These are phyloP conservation scores for Podaxis pistillaris DNA, from an alignment of 768 basidiomycete genomes.

Conservation along the genomic window DNA sequence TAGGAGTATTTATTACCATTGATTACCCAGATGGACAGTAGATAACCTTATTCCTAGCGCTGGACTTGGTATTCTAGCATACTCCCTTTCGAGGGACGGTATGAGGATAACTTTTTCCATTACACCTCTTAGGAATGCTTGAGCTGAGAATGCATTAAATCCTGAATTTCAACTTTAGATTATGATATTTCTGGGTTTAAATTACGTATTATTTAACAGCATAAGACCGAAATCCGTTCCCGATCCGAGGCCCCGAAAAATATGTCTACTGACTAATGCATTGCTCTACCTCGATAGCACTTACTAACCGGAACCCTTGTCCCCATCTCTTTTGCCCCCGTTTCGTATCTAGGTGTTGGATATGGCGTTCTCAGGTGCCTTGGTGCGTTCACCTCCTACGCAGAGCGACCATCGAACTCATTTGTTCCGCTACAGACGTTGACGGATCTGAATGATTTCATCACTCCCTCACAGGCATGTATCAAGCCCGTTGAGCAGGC, in stretches of 20 bases:
- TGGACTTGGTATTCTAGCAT: no score
- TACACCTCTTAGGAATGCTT: no score
- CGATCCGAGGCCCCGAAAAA: slow-evolving; percentile 11
- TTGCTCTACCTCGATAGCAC: neutral
- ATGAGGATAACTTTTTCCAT: no score
- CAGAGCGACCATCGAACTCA: slow-evolving; percentile 10
- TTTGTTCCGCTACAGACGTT: slow-evolving; percentile 54
- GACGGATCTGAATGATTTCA: slow-evolving; percentile 95
- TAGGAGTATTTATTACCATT: neutral
- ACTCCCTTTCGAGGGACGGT: no score
- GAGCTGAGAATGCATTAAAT: no score
- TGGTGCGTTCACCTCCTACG: slow-evolving; percentile 45
- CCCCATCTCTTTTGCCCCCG: neutral
- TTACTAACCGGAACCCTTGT: neutral
- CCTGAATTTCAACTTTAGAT: neutral
- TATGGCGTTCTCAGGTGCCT: slow-evolving; percentile 90
- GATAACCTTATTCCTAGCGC: neutral
- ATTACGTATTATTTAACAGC: no score
- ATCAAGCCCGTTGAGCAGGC: slow-evolving; percentile 84
- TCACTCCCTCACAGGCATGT: slow-evolving; percentile 94
- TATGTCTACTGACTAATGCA: slow-evolving; percentile 16
- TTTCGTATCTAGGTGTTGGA: neutral
- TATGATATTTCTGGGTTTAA: neutral
- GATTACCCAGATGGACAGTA: neutral
- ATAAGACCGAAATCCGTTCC: slow-evolving; percentile 2